Base-by-base conservation (phyloP, 2,329 filamentous ascomycete genomes). In the Coniochaeta ligniaria region DNA sequence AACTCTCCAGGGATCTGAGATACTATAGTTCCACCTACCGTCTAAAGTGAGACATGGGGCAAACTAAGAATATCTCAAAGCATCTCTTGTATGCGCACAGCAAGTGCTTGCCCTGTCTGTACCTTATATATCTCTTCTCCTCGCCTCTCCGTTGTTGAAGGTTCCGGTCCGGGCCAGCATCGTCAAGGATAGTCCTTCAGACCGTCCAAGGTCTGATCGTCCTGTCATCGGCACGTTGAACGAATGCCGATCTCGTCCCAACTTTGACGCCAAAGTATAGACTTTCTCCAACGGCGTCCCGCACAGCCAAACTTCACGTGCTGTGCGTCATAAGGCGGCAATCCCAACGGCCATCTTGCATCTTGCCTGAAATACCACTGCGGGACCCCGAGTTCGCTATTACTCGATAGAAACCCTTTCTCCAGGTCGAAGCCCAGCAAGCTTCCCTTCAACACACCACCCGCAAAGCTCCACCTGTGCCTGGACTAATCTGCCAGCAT, bases 401-500 rank as follows among this genome's bases (percentile, higher is more conserved):
- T 55, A 55, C 52, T 55, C 52, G 52, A 55, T 55, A 31, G 31
- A 55, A 55, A 55, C 24, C 3, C 31, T 22, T 26, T 47, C 22
- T 47, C 20, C 22, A 26, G 22, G 20, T 26, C 35, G 35, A 5
- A 24, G n/a, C 22, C 8, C 43, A 26, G 2, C 43, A 26, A 14
- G 20, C 8, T 22, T 4, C 43, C 22, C 9, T 43, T 16, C 38
- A n/a, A 6, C 16, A 43, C 38, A 20, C 36, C 6, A 38, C 38
- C 17, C 11, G 38, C 17, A 26, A 14, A 47, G 43, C 20, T 47
- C 43, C 43, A 47, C 43, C 43, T 47, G 43, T 47, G 35, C 43
- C 43, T 26, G 43, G 43, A 47, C 43, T 26, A 26, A 20, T 14
- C 20, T 47, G 14, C 43, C 43, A 26, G 8, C 36, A 76, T 73